Percentiles rank a stretch among this genome's conserved stretches.
These are phyloP conservation scores for Leccinum imitatum DNA, from an alignment of 768 basidiomycete genomes.

Conservation along the genomic window DNA sequence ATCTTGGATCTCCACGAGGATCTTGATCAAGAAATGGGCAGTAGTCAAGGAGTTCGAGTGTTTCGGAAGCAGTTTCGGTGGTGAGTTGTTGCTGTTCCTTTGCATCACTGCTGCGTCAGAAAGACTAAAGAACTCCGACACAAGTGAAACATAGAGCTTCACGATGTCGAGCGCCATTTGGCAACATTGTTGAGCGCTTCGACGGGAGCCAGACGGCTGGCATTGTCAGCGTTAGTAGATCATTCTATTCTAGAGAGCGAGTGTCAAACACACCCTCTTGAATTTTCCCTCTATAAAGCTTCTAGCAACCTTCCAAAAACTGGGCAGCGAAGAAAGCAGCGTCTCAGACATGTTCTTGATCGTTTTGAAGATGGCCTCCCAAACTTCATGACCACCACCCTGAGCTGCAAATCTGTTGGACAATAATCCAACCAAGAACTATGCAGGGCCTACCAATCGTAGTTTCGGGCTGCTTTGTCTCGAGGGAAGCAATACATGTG, in stretches of 20 bases:
- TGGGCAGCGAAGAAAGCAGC: slow-evolving; percentile 80
- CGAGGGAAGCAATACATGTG: slow-evolving; percentile 56
- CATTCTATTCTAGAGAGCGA: background rate
- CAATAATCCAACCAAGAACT: background rate
- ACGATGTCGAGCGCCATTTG: slow-evolving; percentile 88
- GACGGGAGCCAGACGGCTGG: slow-evolving; percentile 51
- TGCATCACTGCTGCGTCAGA: slow-evolving; percentile 76
- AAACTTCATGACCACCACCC: slow-evolving; percentile 70
- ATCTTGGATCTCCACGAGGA: slow-evolving; percentile 85
- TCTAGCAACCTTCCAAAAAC: slow-evolving; percentile 91
- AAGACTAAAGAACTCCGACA: slow-evolving; percentile 84
- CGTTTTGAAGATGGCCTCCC: slow-evolving; percentile 77
- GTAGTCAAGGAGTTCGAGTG: slow-evolving; percentile 83
- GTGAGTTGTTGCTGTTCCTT: slow-evolving; percentile 36
- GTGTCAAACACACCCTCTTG: slow-evolving; percentile 59
- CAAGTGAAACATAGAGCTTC: slow-evolving; percentile 77
- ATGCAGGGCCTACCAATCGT: slow-evolving; percentile 48
- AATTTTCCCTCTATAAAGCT: slow-evolving; percentile 93
- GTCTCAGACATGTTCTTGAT: slow-evolving; percentile 87
- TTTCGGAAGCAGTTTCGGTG: slow-evolving; percentile 61
- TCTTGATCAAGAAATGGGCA: slow-evolving; percentile 73
- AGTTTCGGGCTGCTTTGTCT: slow-evolving; percentile 60
- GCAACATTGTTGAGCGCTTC: slow-evolving; percentile 80
- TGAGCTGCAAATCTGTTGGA: slow-evolving; percentile 46
- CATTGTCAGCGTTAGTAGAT: slow-evolving; percentile 6